A percentile compares a stretch with the other conserved stretches of the same genome.
These are phyloP conservation scores for Geranomyces michiganensis DNA, from an alignment of 192 early-diverging fungal genomes.

Conservation along the genomic window DNA sequence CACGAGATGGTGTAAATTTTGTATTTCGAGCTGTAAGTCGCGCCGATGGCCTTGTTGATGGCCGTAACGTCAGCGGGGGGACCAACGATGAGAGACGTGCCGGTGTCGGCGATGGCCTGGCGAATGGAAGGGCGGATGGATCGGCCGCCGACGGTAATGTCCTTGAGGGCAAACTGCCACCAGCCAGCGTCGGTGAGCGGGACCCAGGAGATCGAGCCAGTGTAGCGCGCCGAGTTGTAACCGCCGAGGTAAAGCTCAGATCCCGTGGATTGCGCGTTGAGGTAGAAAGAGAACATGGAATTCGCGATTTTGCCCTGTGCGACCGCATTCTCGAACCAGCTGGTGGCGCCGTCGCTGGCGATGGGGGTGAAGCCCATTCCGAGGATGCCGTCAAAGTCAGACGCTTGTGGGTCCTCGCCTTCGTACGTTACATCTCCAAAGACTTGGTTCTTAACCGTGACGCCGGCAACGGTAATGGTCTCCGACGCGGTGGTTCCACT, in stretches of 20 bases:
- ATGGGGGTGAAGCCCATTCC: conserved; percentile 44
- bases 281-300: conserved; percentile 49
- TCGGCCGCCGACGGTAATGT: conserved; percentile 24
- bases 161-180: conserved; percentile 29
- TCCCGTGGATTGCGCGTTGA: conserved; percentile 34
- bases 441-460: not conserved
- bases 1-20: conserved; percentile 30
- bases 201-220: conserved; percentile 48
- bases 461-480: conserved; percentile 27
- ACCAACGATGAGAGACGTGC: conserved; percentile 36
- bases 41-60: conserved; percentile 44
- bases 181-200: conserved; percentile 18
- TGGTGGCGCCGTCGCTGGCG: conserved; percentile 26
- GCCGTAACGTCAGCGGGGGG: conserved; percentile 13
- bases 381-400: conserved; percentile 51
- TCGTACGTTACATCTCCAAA: conserved; percentile 21
- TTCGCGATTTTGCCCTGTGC: conserved; percentile 31
- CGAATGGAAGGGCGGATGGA: not conserved
- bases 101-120: conserved; percentile 43
- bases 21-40: conserved; percentile 31
- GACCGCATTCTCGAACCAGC: conserved; percentile 18
- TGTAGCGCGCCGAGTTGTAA: conserved; percentile 45
- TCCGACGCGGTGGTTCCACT: conserved; percentile 19
- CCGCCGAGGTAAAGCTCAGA: conserved; percentile 58
- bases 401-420: conserved; percentile 16